Evolutionary conservation across 192 early-diverging fungal genomes (phyloP).

Genomic region (Coemansia aciculifera): DNA sequence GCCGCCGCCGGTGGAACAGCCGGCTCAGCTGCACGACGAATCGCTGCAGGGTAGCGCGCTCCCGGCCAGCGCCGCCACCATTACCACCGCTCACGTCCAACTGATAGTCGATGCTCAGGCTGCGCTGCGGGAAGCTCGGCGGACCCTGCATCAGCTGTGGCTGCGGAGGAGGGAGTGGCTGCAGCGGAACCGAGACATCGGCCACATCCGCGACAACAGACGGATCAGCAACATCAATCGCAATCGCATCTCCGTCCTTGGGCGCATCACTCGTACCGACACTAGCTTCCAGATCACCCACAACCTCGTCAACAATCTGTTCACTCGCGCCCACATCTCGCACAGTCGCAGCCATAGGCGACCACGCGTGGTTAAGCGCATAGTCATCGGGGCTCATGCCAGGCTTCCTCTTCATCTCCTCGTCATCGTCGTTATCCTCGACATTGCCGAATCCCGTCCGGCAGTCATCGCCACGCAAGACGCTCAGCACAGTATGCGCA

Average conservation of each 20-base stretch:
- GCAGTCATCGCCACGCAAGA: slow-evolving; percentile 44
- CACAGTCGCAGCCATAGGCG: slow-evolving; percentile 3
- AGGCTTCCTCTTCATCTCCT: background rate
- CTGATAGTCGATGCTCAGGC: slow-evolving; percentile 13
- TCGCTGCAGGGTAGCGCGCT: slow-evolving; percentile 32
- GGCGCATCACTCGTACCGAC: background rate
- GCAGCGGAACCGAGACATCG: slow-evolving; percentile 22
- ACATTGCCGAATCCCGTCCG: slow-evolving; percentile 45
- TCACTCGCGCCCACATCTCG: background rate
- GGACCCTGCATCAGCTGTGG: background rate
- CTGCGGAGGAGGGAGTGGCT: background rate
- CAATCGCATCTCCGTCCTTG: background rate
- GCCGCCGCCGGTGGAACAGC: slow-evolving; percentile 26
- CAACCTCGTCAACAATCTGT: background rate
- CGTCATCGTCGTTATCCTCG: background rate
- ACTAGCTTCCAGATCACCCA: background rate
- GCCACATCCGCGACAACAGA: slow-evolving; percentile 48
- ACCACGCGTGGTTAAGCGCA: slow-evolving; percentile 22
- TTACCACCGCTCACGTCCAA: background rate
- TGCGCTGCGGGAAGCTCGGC: slow-evolving; percentile 18
- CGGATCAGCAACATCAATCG: slow-evolving; percentile 26
- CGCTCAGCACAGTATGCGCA: slow-evolving; percentile 29
- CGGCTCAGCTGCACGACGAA: slow-evolving; percentile 38
- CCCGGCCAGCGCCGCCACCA: slow-evolving; percentile 4
- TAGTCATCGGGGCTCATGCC: background rate